Evolutionary conservation across 2,329 filamentous ascomycete genomes (phyloP).

Genomic region (Aureobasidium sp.): DNA sequence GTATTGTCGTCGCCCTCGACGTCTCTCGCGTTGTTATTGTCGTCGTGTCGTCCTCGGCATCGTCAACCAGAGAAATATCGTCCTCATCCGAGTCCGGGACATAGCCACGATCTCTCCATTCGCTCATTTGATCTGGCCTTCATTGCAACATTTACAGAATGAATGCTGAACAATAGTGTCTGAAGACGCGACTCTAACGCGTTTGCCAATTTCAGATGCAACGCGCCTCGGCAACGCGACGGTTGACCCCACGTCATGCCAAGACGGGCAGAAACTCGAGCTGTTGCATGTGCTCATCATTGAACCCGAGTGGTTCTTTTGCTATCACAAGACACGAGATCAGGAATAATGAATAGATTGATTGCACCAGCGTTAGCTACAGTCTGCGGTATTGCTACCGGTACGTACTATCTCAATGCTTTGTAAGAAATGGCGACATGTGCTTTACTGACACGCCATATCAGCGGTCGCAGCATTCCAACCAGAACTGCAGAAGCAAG

Average conservation of each 20-base stretch:
- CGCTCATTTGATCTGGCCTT: slow-evolving; percentile 35
- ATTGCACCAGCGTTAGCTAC: slow-evolving; percentile 14
- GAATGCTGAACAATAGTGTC: neutral
- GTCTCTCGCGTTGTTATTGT: neutral
- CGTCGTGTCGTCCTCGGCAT: neutral
- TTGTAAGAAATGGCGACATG: neutral
- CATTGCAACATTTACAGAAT: neutral
- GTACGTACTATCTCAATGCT: slow-evolving; percentile 10
- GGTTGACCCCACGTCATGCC: neutral
- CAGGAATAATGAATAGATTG: neutral
- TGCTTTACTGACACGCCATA: neutral
- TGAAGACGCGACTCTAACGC: neutral
- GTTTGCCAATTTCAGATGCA: neutral
- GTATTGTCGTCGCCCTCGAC: neutral
- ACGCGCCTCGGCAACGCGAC: neutral
- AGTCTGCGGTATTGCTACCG: slow-evolving; percentile 20
- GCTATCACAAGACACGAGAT: neutral
- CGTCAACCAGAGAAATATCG: slow-evolving; percentile 21
- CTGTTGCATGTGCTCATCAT: neutral
- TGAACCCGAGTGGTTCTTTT: neutral
- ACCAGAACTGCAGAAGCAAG: slow-evolving; percentile 25
- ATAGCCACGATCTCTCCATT: slow-evolving; percentile 44
- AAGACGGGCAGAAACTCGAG: neutral
- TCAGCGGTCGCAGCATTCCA: slow-evolving; percentile 26
- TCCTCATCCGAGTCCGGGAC: slow-evolving; percentile 48